phyloP scores from a whole-genome alignment of 805 yeast species.

The Saccharomycopsis sp. region DNA sequence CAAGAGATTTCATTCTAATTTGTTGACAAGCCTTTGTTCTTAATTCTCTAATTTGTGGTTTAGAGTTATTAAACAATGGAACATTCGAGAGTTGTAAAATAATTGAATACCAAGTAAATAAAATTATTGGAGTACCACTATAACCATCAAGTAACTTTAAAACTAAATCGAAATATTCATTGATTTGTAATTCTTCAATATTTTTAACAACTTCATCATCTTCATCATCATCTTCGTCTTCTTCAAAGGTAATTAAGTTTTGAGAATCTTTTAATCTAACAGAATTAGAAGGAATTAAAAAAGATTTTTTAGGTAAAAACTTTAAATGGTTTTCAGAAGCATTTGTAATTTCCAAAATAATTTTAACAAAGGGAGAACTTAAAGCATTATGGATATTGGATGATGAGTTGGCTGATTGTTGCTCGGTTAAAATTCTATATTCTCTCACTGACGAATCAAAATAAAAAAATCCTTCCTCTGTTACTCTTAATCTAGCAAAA shows the following conservation, averaged over 20 bases:
- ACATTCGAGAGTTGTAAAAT: conserved; percentile 14
- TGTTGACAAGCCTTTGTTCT: conserved; percentile 4
- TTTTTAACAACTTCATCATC: neutral
- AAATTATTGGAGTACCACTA: neutral
- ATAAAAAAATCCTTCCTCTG: conserved; percentile 6
- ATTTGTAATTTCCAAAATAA: neutral
- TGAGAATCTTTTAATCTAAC: neutral
- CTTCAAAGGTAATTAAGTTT: neutral
- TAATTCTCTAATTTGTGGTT: conserved; percentile 1
- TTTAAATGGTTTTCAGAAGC: neutral
- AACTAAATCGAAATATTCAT: conserved; percentile 2
- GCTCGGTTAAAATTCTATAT: conserved; percentile 8
- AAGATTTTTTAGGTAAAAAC: neutral
- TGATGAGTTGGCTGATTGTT: conserved; percentile 2
- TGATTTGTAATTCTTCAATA: conserved; percentile 2
- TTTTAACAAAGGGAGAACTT: too few relatives aligned
- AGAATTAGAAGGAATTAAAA: conserved; percentile 1
- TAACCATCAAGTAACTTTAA: conserved; percentile 1
- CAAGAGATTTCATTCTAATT: neutral
- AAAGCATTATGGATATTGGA: neutral
- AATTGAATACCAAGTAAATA: conserved; percentile 12
- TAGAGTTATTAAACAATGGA: conserved; percentile 11
- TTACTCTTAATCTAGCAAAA: conserved; percentile 12
- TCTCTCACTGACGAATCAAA: conserved; percentile 11
- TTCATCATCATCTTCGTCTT: neutral